These are phyloP conservation scores for Kappamyces sp. DNA, from an alignment of 192 early-diverging fungal genomes.

Conservation along the genomic window DNA sequence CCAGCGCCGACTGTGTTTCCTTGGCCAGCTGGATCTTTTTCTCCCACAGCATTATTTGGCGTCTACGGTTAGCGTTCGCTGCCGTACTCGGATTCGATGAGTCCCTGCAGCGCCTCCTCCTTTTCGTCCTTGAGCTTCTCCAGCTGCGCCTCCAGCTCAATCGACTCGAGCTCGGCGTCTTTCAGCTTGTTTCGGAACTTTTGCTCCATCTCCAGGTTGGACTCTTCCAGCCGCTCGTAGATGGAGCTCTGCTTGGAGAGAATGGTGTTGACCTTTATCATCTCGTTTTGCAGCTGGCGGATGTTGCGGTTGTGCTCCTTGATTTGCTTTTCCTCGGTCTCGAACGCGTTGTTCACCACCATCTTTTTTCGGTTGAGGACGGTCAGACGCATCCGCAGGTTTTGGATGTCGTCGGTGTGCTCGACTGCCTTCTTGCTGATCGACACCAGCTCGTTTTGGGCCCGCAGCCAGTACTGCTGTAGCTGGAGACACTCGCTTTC, in stretches of 20 bases:
- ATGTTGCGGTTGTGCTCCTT: constrained; percentile 49
- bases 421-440: constrained; percentile 38
- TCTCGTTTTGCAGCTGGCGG: constrained; percentile 47
- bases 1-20: constrained; percentile 57
- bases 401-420: constrained; percentile 43
- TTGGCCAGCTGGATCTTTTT: constrained; percentile 64
- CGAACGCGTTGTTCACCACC: constrained; percentile 53
- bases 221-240: constrained; percentile 48
- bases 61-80: constrained; percentile 31
- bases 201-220: constrained; percentile 51
- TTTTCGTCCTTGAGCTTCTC: constrained; percentile 46
- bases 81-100: constrained; percentile 53
- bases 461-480: constrained; percentile 52
- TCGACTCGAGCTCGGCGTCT: constrained; percentile 45
- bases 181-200: constrained; percentile 51
- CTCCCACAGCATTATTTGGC: constrained; percentile 62
- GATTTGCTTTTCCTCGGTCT: constrained; percentile 51
- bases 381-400: constrained; percentile 48
- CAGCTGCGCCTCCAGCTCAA: constrained; percentile 42
- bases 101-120: constrained; percentile 44
- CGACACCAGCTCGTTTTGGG: constrained; percentile 54
- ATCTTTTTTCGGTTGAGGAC: constrained; percentile 53
- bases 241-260: constrained; percentile 43
- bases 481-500: constrained; percentile 50
- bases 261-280: constrained; percentile 59